These are phyloP conservation scores for Alternaria rosae DNA, from an alignment of 2,329 filamentous ascomycete species.

Conservation along the genomic window DNA sequence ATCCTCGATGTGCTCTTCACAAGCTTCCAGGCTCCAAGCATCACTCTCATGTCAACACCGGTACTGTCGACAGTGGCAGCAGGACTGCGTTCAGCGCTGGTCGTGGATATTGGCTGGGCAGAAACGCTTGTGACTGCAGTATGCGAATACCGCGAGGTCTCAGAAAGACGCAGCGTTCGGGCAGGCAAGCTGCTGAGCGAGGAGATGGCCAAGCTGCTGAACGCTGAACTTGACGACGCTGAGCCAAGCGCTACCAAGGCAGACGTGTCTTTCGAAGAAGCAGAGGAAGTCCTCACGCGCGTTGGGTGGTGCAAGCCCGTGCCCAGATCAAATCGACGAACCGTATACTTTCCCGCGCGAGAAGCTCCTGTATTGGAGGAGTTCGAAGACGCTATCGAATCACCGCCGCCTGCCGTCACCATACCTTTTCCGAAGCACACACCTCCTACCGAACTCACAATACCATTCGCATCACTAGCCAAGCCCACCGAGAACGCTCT, in stretches of 20 bases:
- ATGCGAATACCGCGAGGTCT: slow-evolving; percentile 88
- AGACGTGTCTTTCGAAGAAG: slow-evolving; percentile 70
- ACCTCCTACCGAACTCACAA: slow-evolving; percentile 61
- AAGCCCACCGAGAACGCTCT: slow-evolving; percentile 78
- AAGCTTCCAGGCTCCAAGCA: slow-evolving; percentile 78
- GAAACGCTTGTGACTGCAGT: slow-evolving; percentile 87
- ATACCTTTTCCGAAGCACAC: slow-evolving; percentile 44
- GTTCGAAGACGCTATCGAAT: slow-evolving; percentile 53
- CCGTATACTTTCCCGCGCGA: slow-evolving; percentile 43
- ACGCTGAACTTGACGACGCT: slow-evolving; percentile 51
- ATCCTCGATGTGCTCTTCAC: slow-evolving; percentile 80
- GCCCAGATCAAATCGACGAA: slow-evolving; percentile 38
- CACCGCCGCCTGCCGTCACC: slow-evolving; percentile 40
- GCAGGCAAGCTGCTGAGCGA: slow-evolving; percentile 76
- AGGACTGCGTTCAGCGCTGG: slow-evolving; percentile 82
- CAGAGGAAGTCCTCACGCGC: slow-evolving; percentile 78
- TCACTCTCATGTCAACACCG: slow-evolving; percentile 81
- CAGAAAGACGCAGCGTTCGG: slow-evolving; percentile 72
- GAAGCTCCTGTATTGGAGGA: slow-evolving; percentile 51
- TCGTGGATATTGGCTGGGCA: slow-evolving; percentile 91
- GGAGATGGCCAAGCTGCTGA: slow-evolving; percentile 71
- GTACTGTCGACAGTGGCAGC: slow-evolving; percentile 78
- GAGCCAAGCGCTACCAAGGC: slow-evolving; percentile 32
- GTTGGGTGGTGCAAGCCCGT: slow-evolving; percentile 74
- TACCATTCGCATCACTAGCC: slow-evolving; percentile 75